Evolutionary conservation across 164 flowering plant species (phyloP), one percentile per base, ranked within the genome.

Genomic region (Taxillus chinensis): DNA sequence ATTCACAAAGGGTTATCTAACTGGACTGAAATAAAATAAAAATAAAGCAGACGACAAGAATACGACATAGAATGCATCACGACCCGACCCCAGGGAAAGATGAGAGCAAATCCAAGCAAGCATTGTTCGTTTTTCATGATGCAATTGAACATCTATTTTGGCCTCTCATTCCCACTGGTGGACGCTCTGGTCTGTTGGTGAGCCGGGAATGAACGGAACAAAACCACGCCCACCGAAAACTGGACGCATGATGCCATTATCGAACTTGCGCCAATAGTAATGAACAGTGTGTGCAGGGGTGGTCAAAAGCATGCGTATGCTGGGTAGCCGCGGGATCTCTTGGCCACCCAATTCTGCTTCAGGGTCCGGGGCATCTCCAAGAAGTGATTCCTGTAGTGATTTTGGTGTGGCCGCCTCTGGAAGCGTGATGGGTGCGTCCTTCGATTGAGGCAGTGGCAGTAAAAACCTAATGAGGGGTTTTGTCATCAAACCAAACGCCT

Each of bases 401-500:
- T 86, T 92, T 4, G 98, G 96, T 59, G 73, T 74, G 0, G 75
- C 49, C 48, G 89, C 74, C 39, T 87, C 92, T 0, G 88, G 76
- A 27, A 27, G 27, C 12, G 83, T 75, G 5, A 74, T 3, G 79
- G 83, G 70, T 54, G 85, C 74, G 62, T 58, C 56, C 5, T 66
- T 60, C 40, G 57, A 72, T 60, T 74, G 83, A 27, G 79, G 57
- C 7, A 78, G 65, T 51, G 96, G 92, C 62, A 89, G 73, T 71
- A 92, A 68, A 39, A 78, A 39, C 45, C 83, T 80, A n/a, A 87
- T 64, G n/a, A 92, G 74, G 56, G 98, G 96, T 68, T 92, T 83
- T 4, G 96, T 92, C 80, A 89, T 64, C 76, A 87, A 63, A 3
- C 98, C 98, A 68, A 89, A 82, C 56, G 80, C 80, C 86, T 82